Conservation (phyloP, 2,329 filamentous ascomycete species). For the Alternaria conjuncta region DNA sequence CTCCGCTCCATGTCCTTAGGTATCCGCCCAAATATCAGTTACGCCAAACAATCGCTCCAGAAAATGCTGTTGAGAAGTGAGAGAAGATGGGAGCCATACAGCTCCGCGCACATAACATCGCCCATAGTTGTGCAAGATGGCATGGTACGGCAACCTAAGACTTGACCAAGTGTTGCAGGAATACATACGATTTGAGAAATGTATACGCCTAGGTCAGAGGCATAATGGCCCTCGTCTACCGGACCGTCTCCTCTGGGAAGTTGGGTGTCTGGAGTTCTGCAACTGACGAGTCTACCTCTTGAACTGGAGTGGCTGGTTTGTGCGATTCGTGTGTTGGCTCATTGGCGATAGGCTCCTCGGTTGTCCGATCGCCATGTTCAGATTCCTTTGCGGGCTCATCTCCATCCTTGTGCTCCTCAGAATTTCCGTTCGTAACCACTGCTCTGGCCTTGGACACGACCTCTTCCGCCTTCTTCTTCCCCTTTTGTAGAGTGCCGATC, state of each 20-base stretch:
- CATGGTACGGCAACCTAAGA: background rate
- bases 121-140: background rate
- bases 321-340: constrained; percentile 8
- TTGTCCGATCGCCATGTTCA: constrained; percentile 8
- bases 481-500: constrained; percentile 37
- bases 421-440: constrained; percentile 37
- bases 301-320: constrained; percentile 21
- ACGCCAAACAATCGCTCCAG: constrained; percentile 42
- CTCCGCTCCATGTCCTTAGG: constrained; percentile 23
- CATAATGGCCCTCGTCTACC: constrained; percentile 15
- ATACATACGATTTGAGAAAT: background rate
- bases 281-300: constrained; percentile 28
- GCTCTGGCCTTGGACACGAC: constrained; percentile 44
- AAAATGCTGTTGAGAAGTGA: constrained; percentile 42
- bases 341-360: constrained; percentile 8
- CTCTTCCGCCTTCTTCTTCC: constrained; percentile 47
- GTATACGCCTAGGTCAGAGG: background rate
- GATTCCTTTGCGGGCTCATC: constrained; percentile 19
- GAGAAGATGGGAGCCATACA: constrained; percentile 7
- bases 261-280: constrained; percentile 34
- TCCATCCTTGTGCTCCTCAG: constrained; percentile 11
- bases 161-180: background rate
- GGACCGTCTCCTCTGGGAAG: constrained; percentile 29
- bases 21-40: constrained; percentile 39
- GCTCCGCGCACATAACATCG: background rate